Base-by-base conservation (phyloP, 176 grass and related monocot genomes). In the Rhipidocladum racemiflorum region DNA sequence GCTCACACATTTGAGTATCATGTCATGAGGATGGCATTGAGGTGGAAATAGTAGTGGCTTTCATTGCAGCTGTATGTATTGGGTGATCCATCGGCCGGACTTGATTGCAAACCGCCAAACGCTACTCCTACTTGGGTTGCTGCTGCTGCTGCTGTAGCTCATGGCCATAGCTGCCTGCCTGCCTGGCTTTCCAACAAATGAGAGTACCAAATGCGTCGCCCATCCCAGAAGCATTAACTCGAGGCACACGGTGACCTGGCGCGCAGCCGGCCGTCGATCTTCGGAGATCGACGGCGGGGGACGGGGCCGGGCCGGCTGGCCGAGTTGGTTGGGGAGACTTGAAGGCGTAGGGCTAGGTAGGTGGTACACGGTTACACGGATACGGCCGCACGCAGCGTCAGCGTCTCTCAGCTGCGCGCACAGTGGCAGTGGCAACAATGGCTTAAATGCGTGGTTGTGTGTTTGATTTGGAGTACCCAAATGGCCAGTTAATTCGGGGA, bases 1-100 rank as follows among this genome's bases (percentile, higher is more conserved):
- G 63, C 13, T 35, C 51, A 60, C 64, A 70, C 39, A 43, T n/a
- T n/a, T 35, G 48, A 16, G 72, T 15, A 30, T 24, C 71, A 68
- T 68, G 73, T 25, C 72, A 7, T 64, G 55, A 23, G 16, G 29
- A 54, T 21, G 29, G 29, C 48, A 13, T 12, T 40, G 51, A n/a
- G 59, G 25, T 10, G 1, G 36, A n/a, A n/a, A n/a, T 35, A 40
- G 68, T 29, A 29, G 14, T 16, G 20, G n/a, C 86, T 84, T 88
- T 88, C 75, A 55, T 80, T 88, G 87, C 87, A 8, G 86, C 80
- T 66, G 66, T 50, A 38, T 44, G 56, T n/a, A 29, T 64, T 9
- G 28, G 62, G 60, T 67, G 59, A 78, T 75, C 27, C 85, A 27
- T 71, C 55, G 11, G 21, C 18, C 42, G 16, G 45, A 57, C 74